A percentile compares a stretch with the other conserved stretches of the same genome.
Conservation (phyloP, 148 eudicot species). For the Chenopodium formosanum region DNA sequence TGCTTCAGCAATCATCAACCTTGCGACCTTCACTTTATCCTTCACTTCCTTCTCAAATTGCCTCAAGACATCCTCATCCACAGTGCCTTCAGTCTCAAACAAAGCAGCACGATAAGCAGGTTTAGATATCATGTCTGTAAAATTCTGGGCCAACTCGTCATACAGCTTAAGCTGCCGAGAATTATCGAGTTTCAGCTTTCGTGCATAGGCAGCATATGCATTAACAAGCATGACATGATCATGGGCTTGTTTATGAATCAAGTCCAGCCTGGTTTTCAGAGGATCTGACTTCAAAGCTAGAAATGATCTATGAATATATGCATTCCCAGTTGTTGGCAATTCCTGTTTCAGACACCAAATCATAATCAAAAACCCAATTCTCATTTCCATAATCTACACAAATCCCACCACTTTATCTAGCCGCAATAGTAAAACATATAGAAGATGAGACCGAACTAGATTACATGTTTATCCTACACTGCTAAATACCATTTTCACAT, state of each 20-base stretch:
- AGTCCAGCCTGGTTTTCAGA: constrained; percentile 67
- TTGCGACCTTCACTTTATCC: constrained; percentile 77
- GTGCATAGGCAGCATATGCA: constrained; percentile 81
- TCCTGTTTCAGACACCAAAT: constrained; percentile 36
- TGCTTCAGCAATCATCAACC: constrained; percentile 71
- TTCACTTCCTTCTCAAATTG: constrained; percentile 91
- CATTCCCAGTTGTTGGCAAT: constrained; percentile 59
- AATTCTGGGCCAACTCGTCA: constrained; percentile 70
- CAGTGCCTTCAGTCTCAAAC: constrained; percentile 70
- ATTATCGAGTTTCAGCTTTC: constrained; percentile 79
- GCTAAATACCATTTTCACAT: neutral
- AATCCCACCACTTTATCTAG: neutral
- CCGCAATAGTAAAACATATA: neutral
- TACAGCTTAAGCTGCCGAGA: constrained; percentile 69
- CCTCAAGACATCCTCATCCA: constrained; percentile 83
- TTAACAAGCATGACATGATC: constrained; percentile 78
- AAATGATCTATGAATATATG: constrained; percentile 61
- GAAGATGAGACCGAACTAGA: neutral
- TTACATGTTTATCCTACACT: neutral
- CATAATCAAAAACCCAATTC: constrained; percentile 1
- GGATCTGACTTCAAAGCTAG: constrained; percentile 87
- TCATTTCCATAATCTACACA: neutral
- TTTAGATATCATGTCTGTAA: constrained; percentile 53
- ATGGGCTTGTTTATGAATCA: constrained; percentile 74
- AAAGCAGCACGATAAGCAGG: constrained; percentile 58